phyloP scores from a whole-genome alignment of 257 asterid genomes.

The Forsythia suspensa region DNA sequence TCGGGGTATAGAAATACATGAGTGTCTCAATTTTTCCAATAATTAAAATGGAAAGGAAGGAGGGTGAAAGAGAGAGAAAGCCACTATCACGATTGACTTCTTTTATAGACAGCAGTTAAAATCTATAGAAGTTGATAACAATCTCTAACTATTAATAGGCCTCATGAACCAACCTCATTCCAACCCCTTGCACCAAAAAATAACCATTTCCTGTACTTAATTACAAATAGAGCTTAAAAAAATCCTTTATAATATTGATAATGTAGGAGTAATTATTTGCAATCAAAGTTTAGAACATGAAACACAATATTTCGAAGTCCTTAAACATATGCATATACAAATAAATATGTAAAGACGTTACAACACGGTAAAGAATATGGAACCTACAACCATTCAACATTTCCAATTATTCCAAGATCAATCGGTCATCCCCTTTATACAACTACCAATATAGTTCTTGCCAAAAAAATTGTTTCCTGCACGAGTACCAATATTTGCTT shows the following conservation, averaged over 20 bases:
- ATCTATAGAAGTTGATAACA: background rate
- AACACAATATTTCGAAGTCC: background rate
- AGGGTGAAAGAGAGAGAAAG: background rate
- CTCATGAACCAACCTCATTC: background rate
- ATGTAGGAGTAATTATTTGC: background rate
- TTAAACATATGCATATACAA: background rate
- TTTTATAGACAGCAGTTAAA: background rate
- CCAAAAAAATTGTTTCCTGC: background rate
- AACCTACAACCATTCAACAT: background rate
- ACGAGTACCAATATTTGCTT: background rate
- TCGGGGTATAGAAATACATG: background rate
- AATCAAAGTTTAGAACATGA: background rate
- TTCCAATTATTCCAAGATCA: background rate
- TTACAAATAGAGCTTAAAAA: background rate
- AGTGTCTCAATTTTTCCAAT: background rate
- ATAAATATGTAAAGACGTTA: background rate
- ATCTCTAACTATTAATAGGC: background rate
- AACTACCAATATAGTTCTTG: background rate
- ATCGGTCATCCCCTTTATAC: background rate
- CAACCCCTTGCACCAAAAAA: background rate
- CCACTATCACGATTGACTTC: background rate
- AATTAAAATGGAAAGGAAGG: background rate
- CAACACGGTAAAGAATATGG: background rate
- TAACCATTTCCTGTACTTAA: background rate
- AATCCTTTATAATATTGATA: background rate